These are phyloP conservation scores for Pseudozyma flocculosa DNA, from an alignment of 1,284 basidiomycete genomes.

Conservation along the genomic window DNA sequence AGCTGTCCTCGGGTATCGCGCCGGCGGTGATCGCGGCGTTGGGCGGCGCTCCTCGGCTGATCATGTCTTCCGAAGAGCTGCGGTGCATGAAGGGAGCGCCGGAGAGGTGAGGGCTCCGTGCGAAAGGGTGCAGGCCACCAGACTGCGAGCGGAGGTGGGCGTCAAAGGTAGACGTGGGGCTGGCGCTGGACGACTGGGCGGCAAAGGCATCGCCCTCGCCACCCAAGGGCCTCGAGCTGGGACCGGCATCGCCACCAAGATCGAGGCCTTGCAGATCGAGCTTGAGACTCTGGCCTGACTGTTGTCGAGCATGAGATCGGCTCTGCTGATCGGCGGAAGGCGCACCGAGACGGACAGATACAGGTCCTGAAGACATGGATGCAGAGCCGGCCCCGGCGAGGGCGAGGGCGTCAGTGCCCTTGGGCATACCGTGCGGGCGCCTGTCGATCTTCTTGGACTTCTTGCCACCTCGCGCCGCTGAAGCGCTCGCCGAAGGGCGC, in stretches of 20 bases:
- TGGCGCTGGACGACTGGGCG: background rate
- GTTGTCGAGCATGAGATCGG: slow-evolving; percentile 6
- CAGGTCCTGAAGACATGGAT: too few species aligned
- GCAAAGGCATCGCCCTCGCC: slow-evolving; percentile 1
- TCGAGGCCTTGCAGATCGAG: slow-evolving; percentile 47
- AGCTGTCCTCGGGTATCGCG: slow-evolving; percentile 34
- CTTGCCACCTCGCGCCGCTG: background rate
- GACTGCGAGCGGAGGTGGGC: slow-evolving; percentile 19
- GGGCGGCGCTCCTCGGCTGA: slow-evolving; percentile 5
- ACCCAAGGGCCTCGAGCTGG: background rate
- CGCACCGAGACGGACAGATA: too few species aligned
- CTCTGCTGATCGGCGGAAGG: too few species aligned
- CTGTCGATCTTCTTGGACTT: background rate
- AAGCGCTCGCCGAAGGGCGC: background rate
- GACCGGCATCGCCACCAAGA: slow-evolving; percentile 24
- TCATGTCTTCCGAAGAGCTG: background rate
- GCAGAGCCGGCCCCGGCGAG: too few species aligned
- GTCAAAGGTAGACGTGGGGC: background rate
- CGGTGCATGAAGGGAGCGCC: background rate
- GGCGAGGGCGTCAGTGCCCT: too few species aligned
- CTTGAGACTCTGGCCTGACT: slow-evolving; percentile 27
- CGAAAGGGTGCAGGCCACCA: background rate
- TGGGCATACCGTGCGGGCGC: too few species aligned
- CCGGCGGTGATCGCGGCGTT: slow-evolving; percentile 1
- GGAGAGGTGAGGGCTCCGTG: background rate